Percentiles rank a stretch among this genome's conserved stretches.
These are phyloP conservation scores for Vanilla planifolia DNA, from an alignment of 106 monocot species.

Conservation along the genomic window DNA sequence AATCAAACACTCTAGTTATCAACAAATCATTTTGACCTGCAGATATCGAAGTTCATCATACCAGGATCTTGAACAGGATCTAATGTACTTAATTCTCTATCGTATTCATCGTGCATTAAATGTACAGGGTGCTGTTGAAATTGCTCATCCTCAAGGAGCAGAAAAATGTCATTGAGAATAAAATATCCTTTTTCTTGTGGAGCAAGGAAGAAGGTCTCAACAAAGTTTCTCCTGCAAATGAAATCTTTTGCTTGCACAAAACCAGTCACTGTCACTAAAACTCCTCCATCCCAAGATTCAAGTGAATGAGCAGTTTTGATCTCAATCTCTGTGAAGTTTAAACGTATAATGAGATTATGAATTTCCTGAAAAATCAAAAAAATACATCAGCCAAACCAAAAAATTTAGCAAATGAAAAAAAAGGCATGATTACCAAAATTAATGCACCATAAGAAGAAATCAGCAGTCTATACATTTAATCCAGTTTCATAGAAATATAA, in stretches of 20 bases:
- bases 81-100: conserved; percentile 9
- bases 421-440: neutral
- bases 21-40: neutral
- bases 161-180: conserved; percentile 67
- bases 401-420: neutral
- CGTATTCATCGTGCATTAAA: conserved; percentile 24
- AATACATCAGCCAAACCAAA: neutral
- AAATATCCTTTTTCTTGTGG: conserved; percentile 73
- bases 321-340: conserved; percentile 48
- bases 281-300: conserved; percentile 61
- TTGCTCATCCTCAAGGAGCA: conserved; percentile 54
- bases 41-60: conserved; percentile 9
- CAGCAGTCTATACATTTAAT: no score
- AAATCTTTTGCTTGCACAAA: conserved; percentile 42
- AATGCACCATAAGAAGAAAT: neutral
- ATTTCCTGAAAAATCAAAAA: conserved; percentile 23
- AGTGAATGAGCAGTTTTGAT: conserved; percentile 55
- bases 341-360: conserved; percentile 22
- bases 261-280: conserved; percentile 57
- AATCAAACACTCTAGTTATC: neutral
- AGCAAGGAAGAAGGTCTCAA: conserved; percentile 73
- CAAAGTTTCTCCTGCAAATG: conserved; percentile 36
- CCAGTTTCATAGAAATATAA: neutral
- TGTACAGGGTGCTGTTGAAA: conserved; percentile 13
- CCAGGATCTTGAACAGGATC: conserved; percentile 35